Evolutionary conservation across 495 filamentous ascomycete genomes (phyloP), one percentile per base, ranked within the genome.

Genomic region (Thermothielavioides terrestris): DNA sequence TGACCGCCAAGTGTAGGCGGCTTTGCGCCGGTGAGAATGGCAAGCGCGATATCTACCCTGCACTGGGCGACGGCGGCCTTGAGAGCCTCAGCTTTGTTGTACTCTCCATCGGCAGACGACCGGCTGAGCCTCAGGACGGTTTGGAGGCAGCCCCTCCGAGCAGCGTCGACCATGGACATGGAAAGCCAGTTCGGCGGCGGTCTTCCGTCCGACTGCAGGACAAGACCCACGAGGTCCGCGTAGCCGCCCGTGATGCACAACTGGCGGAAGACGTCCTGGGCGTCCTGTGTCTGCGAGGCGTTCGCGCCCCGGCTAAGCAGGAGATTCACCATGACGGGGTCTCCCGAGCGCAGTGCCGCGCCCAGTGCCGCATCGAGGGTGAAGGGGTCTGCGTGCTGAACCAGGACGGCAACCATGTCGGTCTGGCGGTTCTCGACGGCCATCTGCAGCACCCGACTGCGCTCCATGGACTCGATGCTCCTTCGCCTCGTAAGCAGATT

Each of bases 341-440:
- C 68, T 11, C 57, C 52, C 15, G 62, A 59, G n/a, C 63, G 66
- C 1, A 76, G 60, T 2, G 73, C 72, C 11, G 60, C 41, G 0
- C 68, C 67, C 37, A 76, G 53, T 11, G 69, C 62, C 1, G 55
- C 52, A 47, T 73, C 65, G 38, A 75, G 58, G 22, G 64, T 63
- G 21, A 65, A 17, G 9, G 60, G 50, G 49, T 75, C 71, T 23
- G 71, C 69, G 32, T 72, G 62, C 7, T 64, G 65, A 17, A 68
- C 58, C 25, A 76, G 55, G 12, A 76, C 62, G 32, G 71, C 63
- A 26, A 76, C 61, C 73, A 76, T 76, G 31, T 76, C 72, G 20
- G 53, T 30, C 15, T 75, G 71, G 1, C 58, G 61, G 35, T 70
- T 73, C 46, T 69, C 56, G 36, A 75, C 66, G 6, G 73, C 73